Conservation (phyloP, 208 protist species). For the Acanthamoeba royreba region DNA sequence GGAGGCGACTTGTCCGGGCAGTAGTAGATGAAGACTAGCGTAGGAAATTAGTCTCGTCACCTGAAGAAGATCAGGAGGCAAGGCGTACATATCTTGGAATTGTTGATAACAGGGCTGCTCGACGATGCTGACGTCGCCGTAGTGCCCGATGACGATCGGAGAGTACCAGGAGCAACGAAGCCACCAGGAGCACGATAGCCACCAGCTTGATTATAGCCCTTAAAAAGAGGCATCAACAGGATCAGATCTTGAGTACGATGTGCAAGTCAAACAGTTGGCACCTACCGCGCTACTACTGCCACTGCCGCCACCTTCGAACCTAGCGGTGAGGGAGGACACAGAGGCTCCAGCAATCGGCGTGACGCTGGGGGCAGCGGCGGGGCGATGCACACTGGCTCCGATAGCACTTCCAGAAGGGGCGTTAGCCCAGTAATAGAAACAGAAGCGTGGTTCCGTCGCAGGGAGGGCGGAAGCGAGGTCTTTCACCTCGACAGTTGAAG, state of each 20-base stretch:
- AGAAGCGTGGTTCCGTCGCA: neutral
- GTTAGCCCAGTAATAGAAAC: constrained; percentile 19
- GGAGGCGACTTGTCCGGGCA: constrained; percentile 5
- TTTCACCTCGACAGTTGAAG: neutral
- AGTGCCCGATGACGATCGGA: neutral
- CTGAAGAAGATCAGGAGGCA: neutral
- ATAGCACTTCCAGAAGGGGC: neutral
- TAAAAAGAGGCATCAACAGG: too few relatives aligned
- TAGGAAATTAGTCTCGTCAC: neutral
- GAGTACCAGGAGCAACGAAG: neutral
- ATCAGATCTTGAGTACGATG: too few relatives aligned
- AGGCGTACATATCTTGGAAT: neutral
- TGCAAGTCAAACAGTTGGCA: too few relatives aligned
- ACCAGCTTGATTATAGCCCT: neutral
- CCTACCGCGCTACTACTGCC: too few relatives aligned
- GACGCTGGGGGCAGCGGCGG: neutral
- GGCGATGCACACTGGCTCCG: neutral
- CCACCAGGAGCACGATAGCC: neutral
- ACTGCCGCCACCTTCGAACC: neutral
- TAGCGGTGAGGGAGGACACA: neutral
- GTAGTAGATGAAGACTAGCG: constrained; percentile 36
- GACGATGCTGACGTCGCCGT: neutral
- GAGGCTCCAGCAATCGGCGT: neutral
- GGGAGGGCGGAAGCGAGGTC: neutral
- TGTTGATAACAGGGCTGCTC: too few relatives aligned